Evolutionary conservation across 2,329 filamentous ascomycete species (phyloP), one percentile per base, ranked within the genome.

Genomic region (Metarhizium guizhouense): DNA sequence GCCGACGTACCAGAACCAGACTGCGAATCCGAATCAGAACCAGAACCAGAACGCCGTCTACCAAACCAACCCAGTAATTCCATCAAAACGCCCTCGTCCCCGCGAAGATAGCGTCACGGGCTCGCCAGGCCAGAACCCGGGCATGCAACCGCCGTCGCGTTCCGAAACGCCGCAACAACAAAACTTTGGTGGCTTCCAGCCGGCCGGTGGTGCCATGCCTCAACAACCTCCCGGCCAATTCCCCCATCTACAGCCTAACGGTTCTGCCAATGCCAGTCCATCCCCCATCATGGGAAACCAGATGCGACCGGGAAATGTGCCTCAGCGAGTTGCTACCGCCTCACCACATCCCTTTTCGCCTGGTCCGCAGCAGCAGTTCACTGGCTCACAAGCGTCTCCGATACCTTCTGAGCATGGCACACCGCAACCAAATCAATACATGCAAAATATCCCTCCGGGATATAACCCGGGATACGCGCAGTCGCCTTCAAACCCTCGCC

Each of bases 251-350:
- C 88, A 90, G 65, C 83, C 87, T 61, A 87, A 88, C 65, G 86
- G 86, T 53, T 91, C 90, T 3, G 81, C 84, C 52, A 94, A 91
- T 70, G 87, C 90, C 58, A 96, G 90, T 43, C 93, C 93, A 11
- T 97, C 94, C 6, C 94, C 94, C 32, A 93, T 95, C 59, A 91
- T 96, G 83, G 83, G 84, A 59, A 91, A 87, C 67, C 92, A 95
- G 65, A 76, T 86, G 68, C 82, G 84, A 59, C 81, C 85, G 38
- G 83, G 88, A 66, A 81, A 81, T 64, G 84, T 87, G 14, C 85
- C 86, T 43, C 88, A 91, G 67, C 79, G 91, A 65, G 90, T 97
- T 70, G 87, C 91, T 61, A 96, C 93, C 49, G 87, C 90, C 47
- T 97, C 94, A 36, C 93, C 94, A 3, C 93, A 94, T 70, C 90